A percentile compares a stretch with the other conserved stretches of the same genome.
Evolutionary conservation across 1,284 basidiomycete species (phyloP).

Genomic region (Rhodotorula sp.): DNA sequence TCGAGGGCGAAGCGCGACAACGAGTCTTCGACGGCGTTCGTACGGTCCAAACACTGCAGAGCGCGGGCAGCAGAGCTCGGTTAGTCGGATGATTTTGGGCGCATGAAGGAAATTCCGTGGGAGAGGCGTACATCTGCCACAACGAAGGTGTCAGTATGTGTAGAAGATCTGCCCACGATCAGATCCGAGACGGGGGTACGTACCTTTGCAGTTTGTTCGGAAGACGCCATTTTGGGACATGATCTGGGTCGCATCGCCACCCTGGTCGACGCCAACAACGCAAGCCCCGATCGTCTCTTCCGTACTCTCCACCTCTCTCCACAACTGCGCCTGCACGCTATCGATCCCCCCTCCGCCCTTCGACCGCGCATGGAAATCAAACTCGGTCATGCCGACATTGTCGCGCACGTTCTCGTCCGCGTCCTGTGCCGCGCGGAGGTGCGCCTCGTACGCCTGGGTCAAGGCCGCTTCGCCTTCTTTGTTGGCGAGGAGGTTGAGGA

Average conservation of each 20-base stretch:
- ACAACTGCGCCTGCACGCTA: slow-evolving; percentile 70
- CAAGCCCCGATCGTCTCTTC: slow-evolving; percentile 79
- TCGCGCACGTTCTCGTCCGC: slow-evolving; percentile 17
- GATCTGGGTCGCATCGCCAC: slow-evolving; percentile 63
- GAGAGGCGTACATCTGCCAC: neutral
- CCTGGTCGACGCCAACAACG: slow-evolving; percentile 58
- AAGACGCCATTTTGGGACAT: slow-evolving; percentile 86
- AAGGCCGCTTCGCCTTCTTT: slow-evolving; percentile 89
- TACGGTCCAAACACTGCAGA: slow-evolving; percentile 75
- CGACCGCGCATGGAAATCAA: slow-evolving; percentile 89
- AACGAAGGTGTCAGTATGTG: neutral
- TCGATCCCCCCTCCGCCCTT: slow-evolving; percentile 76
- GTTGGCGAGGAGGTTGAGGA: slow-evolving; percentile 61
- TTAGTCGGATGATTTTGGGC: too few species aligned
- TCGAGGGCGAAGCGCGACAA: slow-evolving; percentile 73
- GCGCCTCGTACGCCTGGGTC: slow-evolving; percentile 75
- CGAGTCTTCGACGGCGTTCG: slow-evolving; percentile 94
- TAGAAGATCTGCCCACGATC: neutral
- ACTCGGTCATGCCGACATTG: slow-evolving; percentile 65
- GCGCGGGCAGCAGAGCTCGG: neutral
- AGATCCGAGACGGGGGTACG: neutral
- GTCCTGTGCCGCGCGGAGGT: slow-evolving; percentile 54
- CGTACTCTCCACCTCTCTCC: slow-evolving; percentile 62
- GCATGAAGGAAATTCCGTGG: too few species aligned
- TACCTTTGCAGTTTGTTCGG: slow-evolving; percentile 91